These are phyloP conservation scores for Chernovozyma aurita DNA, from an alignment of 1,139 yeast species.

Conservation along the genomic window DNA sequence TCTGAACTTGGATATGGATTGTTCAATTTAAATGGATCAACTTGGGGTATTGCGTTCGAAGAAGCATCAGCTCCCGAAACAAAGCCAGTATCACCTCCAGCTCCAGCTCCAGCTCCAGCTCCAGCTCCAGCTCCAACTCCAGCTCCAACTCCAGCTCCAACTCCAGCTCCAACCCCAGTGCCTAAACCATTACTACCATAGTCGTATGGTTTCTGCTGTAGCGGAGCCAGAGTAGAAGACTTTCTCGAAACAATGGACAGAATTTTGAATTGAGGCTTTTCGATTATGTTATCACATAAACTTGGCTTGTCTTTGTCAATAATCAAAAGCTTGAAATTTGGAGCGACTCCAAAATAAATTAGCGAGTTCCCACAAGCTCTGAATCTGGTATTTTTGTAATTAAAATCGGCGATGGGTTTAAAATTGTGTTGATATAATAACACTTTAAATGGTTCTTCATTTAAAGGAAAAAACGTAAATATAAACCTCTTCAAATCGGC, in stretches of 20 bases:
- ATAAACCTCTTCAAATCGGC: slow-evolving; percentile 26
- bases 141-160: not conserved
- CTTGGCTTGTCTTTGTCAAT: slow-evolving; percentile 34
- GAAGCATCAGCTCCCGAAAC: not conserved
- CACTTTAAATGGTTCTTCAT: slow-evolving; percentile 17
- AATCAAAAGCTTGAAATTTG: slow-evolving; percentile 30
- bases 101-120: too few species aligned
- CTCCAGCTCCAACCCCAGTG: not conserved
- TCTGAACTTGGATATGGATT: slow-evolving; percentile 30
- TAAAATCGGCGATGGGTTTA: slow-evolving; percentile 40
- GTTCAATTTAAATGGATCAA: slow-evolving; percentile 6
- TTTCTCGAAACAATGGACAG: slow-evolving; percentile 20
- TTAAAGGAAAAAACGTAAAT: slow-evolving; percentile 23
- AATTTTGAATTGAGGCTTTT: slow-evolving; percentile 26
- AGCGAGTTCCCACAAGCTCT: slow-evolving; percentile 37
- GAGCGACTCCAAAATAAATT: slow-evolving; percentile 27
- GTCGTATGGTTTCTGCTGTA: not conserved
- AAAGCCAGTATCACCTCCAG: not conserved
- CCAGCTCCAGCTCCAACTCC: not conserved
- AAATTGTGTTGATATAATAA: slow-evolving; percentile 33
- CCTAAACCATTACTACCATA: slow-evolving; percentile 1
- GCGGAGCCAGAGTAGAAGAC: slow-evolving; percentile 2
- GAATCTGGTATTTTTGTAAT: slow-evolving; percentile 33
- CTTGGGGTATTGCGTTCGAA: not conserved
- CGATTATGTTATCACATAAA: slow-evolving; percentile 31